phyloP scores from a whole-genome alignment of 352 stramenopile species.

The Globisporangium solare region DNA sequence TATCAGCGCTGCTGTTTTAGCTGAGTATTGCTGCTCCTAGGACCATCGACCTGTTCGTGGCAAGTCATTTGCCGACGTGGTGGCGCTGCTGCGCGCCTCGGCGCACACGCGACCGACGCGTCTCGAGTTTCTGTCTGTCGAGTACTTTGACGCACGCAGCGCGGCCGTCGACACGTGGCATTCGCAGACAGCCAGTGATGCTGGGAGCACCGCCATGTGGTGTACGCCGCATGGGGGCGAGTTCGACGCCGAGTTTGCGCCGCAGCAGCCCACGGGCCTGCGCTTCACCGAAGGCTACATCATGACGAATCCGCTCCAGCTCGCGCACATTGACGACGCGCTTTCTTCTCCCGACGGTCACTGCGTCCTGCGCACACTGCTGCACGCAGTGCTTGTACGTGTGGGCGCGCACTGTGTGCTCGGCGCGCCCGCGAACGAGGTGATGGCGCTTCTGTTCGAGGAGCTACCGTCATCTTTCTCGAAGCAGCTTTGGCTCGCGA shows the following conservation, averaged over 20 bases:
- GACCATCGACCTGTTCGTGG: conserved; percentile 11
- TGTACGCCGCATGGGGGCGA: conserved; percentile 20
- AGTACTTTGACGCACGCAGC: conserved; percentile 17
- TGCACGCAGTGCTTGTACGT: conserved; percentile 21
- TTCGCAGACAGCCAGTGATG: background rate
- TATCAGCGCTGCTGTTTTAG: background rate
- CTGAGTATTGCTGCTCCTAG: background rate
- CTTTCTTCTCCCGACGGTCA: conserved; percentile 5
- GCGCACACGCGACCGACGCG: conserved; percentile 15
- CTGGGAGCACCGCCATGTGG: too few relatives aligned
- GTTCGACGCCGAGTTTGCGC: conserved; percentile 31
- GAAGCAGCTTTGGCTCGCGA: conserved; percentile 30
- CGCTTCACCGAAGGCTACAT: conserved; percentile 31
- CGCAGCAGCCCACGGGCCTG: conserved; percentile 29
- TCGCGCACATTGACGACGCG: conserved; percentile 20
- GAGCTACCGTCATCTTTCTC: conserved; percentile 16
- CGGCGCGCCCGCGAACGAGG: conserved; percentile 23
- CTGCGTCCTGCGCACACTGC: conserved; percentile 2
- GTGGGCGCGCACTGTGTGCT: conserved; percentile 28
- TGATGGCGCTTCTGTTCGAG: conserved; percentile 25
- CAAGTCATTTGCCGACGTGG: conserved; percentile 22
- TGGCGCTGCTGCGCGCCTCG: conserved; percentile 19
- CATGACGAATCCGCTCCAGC: conserved; percentile 27
- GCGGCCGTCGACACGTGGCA: conserved; percentile 21
- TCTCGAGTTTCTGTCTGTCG: conserved; percentile 27